Evolutionary conservation across 2,329 filamentous ascomycete genomes (phyloP), one percentile per base, ranked within the genome.

Genomic region (Cercospora berteroae): DNA sequence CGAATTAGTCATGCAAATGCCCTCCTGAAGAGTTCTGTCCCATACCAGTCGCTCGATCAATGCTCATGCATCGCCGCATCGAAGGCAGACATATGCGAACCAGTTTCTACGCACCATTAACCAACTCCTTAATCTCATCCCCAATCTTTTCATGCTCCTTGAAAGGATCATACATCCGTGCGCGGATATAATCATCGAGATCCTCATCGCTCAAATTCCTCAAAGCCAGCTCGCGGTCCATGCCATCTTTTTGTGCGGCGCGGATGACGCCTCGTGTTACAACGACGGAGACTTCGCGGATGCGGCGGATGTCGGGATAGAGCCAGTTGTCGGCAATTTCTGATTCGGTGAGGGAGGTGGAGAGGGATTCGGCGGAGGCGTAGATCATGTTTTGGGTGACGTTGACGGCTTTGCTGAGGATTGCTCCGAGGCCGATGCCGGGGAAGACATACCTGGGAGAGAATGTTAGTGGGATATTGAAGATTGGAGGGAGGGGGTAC

Each of bases 331-430:
- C 88, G 65, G 90, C 87, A 75, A 93, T 83, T 83, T 99, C 95
- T 69, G 95, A 90, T 44, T 88, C 84, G 70, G 90, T 93, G 69
- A 99, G 86, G 36, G 90, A 89, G 67, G 88, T 88, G 16, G 92
- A 87, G 20, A 98, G 87, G 4, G 93, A 90, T 48, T 90, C 89
- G 29, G 93, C 95, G 33, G 94, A 94, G 60, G 91, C 93, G 83
- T 98, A 98, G 77, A 99, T 93, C 95, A 99, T 99, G 80, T 90
- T 88, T 79, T 97, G 92, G 5, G 94, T 98, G 73, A 98, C 86
- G 74, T 89, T 89, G 72, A 91, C 89, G 12, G 93, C 87, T 84
- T 97, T 96, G 82, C 90, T 89, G 59, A 98, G 87, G 77, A 98
- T 97, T 72, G 94, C 91, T 69, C 94, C 95, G 31, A 98, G 88